Conservation (phyloP, 225 moss, liverwort and hornwort genomes). For the Climacium dendroides region DNA sequence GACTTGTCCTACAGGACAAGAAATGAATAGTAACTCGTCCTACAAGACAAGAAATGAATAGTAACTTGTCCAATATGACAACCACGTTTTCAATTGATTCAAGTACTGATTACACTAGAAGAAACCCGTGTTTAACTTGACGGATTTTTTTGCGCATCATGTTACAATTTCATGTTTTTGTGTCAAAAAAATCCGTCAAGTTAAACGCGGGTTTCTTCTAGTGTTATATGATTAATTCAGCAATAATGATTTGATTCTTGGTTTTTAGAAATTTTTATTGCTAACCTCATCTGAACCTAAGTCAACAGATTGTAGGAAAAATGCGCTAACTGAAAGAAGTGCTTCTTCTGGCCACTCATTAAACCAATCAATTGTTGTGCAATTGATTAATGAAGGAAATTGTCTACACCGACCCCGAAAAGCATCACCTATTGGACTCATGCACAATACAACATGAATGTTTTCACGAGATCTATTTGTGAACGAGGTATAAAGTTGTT, state of each 20-base stretch:
- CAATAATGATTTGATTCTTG: too few species aligned
- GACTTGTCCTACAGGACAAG: too few species aligned
- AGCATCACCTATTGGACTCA: constrained; percentile 84
- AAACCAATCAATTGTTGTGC: constrained; percentile 92
- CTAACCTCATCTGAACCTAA: constrained; percentile 53
- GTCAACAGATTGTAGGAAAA: constrained; percentile 43
- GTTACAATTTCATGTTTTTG: too few species aligned
- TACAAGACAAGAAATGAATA: too few species aligned
- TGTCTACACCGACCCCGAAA: constrained; percentile 67
- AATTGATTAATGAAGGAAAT: constrained; percentile 82
- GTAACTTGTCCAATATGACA: too few species aligned
- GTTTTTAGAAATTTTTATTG: rapidly evolving
- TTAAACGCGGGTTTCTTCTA: too few species aligned
- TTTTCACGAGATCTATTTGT: constrained; percentile 72
- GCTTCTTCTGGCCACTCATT: constrained; percentile 94
- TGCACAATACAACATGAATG: constrained; percentile 79
- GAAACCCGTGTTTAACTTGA: too few species aligned
- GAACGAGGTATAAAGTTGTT: constrained; percentile 70
- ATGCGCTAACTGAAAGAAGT: constrained; percentile 56
- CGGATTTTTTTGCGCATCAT: too few species aligned
- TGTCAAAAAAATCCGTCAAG: too few species aligned
- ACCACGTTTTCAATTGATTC: background rate
- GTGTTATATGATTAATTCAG: too few species aligned
- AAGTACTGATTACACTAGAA: background rate
- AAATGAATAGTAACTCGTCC: too few species aligned